These are phyloP conservation scores for Aspergillus costaricaensis DNA, from an alignment of 2,329 filamentous ascomycete species.

Conservation along the genomic window DNA sequence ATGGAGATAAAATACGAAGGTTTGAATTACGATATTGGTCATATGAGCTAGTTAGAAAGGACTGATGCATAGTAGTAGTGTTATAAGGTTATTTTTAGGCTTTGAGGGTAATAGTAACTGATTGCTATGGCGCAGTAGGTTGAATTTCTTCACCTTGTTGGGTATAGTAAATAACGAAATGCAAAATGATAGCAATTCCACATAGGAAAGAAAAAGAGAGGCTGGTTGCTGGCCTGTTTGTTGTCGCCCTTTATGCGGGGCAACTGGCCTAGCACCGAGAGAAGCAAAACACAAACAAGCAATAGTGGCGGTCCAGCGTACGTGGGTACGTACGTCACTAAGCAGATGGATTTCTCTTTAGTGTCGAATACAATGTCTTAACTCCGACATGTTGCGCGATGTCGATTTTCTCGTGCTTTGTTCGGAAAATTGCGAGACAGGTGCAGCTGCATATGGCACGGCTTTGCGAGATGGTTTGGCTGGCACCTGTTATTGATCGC, in stretches of 20 bases:
- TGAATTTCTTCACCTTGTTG: neutral
- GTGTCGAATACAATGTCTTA: neutral
- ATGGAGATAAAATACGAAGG: neutral
- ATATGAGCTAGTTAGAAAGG: too few relatives aligned
- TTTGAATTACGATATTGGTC: too few relatives aligned
- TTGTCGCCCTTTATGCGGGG: neutral
- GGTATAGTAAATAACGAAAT: neutral
- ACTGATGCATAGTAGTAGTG: too few relatives aligned
- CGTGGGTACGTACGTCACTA: conserved; percentile 1
- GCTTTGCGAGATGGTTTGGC: neutral
- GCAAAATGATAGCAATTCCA: neutral
- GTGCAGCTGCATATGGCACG: neutral
- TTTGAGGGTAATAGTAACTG: neutral
- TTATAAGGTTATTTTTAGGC: neutral
- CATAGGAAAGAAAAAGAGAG: neutral
- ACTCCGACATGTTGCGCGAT: neutral
- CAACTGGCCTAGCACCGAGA: neutral
- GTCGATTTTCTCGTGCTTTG: neutral
- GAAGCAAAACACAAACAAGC: conserved; percentile 4
- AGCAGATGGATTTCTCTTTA: neutral
- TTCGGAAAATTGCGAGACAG: neutral
- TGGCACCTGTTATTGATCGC: neutral
- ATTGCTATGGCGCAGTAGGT: neutral
- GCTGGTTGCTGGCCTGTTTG: neutral
- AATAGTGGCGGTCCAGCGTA: conserved; percentile 5